phyloP scores from a whole-genome alignment of 441 rosid species.

The Biscutella laevigata region DNA sequence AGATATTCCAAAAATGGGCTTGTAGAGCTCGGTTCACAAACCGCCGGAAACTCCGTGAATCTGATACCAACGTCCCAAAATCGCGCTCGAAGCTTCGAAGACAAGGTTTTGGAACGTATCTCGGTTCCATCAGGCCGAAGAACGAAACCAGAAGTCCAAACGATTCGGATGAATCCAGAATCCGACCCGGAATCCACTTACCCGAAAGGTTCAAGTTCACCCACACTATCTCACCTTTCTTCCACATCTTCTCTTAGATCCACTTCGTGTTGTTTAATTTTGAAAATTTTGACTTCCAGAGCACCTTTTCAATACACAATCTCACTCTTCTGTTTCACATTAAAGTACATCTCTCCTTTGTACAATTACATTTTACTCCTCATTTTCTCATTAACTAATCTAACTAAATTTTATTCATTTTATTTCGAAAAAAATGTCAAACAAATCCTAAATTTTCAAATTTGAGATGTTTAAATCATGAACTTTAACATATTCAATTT shows the following conservation, averaged over 20 bases:
- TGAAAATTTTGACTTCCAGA: too few relatives aligned
- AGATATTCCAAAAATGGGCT: conserved; percentile 23
- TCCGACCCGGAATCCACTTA: conserved; percentile 27
- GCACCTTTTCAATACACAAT: too few relatives aligned
- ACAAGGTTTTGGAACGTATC: conserved; percentile 17
- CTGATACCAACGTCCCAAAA: conserved; percentile 9
- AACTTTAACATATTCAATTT: too few relatives aligned
- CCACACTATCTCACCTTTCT: conserved; percentile 26
- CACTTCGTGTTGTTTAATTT: too few relatives aligned
- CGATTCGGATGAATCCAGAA: conserved; percentile 18
- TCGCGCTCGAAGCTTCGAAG: conserved; percentile 22
- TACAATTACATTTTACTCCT: too few relatives aligned
- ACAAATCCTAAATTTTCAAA: too few relatives aligned
- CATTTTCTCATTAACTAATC: too few relatives aligned
- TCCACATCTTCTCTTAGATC: conserved; percentile 17
- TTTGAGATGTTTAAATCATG: too few relatives aligned
- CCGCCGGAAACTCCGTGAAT: conserved; percentile 11
- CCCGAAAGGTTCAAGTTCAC: neutral
- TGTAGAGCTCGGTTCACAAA: conserved; percentile 22
- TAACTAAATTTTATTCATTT: too few relatives aligned
- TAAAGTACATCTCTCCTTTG: too few relatives aligned
- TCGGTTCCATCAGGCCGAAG: conserved; percentile 19
- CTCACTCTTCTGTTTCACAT: too few relatives aligned
- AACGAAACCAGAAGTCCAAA: conserved; percentile 2
- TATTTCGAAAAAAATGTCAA: too few relatives aligned